These are phyloP conservation scores for Nissolia schottii DNA, from an alignment of 306 rosid genomes.

Conservation along the genomic window DNA sequence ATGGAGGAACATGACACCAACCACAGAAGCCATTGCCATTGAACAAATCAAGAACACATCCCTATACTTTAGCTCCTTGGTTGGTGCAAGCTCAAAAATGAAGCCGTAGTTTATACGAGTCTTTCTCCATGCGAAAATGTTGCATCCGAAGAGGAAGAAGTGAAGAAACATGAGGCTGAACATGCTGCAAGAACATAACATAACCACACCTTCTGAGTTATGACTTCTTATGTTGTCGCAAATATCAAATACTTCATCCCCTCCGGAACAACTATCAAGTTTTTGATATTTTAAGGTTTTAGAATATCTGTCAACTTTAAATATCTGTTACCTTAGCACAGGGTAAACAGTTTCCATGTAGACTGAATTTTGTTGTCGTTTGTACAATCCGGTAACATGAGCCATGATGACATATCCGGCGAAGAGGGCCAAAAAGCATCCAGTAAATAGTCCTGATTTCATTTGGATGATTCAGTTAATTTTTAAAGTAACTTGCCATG, in stretches of 20 bases:
- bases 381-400: conserved; percentile 68
- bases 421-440: conserved; percentile 72
- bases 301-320: too few species aligned
- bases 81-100: conserved; percentile 74
- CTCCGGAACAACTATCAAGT: too few species aligned
- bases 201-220: background rate
- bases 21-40: conserved; percentile 64
- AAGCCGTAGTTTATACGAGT: conserved; percentile 84
- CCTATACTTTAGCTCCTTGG: conserved; percentile 79
- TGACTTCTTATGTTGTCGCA: too few species aligned
- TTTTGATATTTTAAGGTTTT: too few species aligned
- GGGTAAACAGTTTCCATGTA: conserved; percentile 98
- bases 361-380: conserved; percentile 46
- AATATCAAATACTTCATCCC: background rate
- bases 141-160: conserved; percentile 90
- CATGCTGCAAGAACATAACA: conserved; percentile 61
- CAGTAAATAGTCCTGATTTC: conserved; percentile 73
- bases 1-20: conserved; percentile 84
- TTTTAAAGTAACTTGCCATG: background rate
- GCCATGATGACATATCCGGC: conserved; percentile 91
- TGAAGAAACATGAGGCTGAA: conserved; percentile 95
- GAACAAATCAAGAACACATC: conserved; percentile 85
- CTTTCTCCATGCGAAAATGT: conserved; percentile 86
- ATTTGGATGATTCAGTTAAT: conserved; percentile 6
- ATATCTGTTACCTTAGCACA: conserved; percentile 86